These are phyloP conservation scores for Rhizoclosmatium globosum DNA, from an alignment of 192 early-diverging fungal genomes.

Conservation along the genomic window DNA sequence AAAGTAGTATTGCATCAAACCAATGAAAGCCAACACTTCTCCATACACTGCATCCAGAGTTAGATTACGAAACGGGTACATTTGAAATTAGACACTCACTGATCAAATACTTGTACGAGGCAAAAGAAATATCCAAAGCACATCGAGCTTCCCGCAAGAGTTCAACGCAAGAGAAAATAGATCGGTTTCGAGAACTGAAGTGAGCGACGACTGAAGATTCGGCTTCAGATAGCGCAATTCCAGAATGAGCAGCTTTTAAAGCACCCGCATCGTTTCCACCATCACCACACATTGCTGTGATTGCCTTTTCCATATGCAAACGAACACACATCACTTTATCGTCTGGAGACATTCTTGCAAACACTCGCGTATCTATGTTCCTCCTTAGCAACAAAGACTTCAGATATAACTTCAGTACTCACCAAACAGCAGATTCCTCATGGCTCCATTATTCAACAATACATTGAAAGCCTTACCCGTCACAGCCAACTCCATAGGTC, in stretches of 20 bases:
- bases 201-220: constrained; percentile 88
- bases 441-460: constrained; percentile 48
- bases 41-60: constrained; percentile 59
- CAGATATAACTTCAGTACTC: constrained; percentile 6
- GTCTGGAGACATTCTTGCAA: constrained; percentile 81
- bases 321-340: constrained; percentile 80
- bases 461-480: constrained; percentile 74
- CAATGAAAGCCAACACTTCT: constrained; percentile 72
- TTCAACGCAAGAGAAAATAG: constrained; percentile 73
- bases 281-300: constrained; percentile 90
- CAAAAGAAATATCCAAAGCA: constrained; percentile 77
- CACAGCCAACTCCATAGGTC: constrained; percentile 71
- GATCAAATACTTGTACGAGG: constrained; percentile 75
- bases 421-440: constrained; percentile 64
- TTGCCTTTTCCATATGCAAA: constrained; percentile 78
- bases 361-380: constrained; percentile 69
- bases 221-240: constrained; percentile 81
- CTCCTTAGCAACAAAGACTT: neutral
- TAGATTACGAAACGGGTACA: no score
- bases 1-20: constrained; percentile 78
- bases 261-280: constrained; percentile 90
- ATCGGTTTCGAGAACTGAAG: constrained; percentile 72
- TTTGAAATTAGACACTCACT: neutral
- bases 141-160: constrained; percentile 78
- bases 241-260: constrained; percentile 80